Percentiles rank a stretch among this genome's conserved stretches.
Evolutionary conservation across 129 eudicot species (phyloP).

Genomic region (Erigeron canadensis): DNA sequence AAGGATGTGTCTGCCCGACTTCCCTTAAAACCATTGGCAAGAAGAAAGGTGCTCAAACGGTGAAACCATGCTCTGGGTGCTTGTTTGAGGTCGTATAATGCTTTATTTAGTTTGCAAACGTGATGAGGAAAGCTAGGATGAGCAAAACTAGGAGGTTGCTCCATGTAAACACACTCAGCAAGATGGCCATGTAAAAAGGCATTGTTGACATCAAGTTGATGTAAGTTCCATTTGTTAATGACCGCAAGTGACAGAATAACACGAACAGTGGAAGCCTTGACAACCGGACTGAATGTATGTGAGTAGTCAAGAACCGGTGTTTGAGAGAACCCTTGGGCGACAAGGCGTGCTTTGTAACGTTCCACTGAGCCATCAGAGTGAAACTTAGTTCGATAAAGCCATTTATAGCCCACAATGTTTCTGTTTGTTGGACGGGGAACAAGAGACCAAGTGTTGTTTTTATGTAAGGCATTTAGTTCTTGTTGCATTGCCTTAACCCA

Average conservation of each 20-base stretch:
- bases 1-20: slow-evolving; percentile 11
- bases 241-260: not conserved
- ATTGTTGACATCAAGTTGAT: not conserved
- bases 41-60: not conserved
- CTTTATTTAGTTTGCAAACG: slow-evolving; percentile 11
- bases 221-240: slow-evolving; percentile 13
- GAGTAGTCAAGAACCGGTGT: slow-evolving; percentile 7
- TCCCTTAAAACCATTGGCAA: not conserved
- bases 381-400: slow-evolving; percentile 21
- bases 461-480: slow-evolving; percentile 8
- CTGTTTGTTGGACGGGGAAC: slow-evolving; percentile 2
- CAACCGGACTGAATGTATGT: slow-evolving; percentile 16
- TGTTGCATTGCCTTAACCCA: slow-evolving; percentile 15
- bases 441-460: slow-evolving; percentile 19
- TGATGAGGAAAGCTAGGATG: slow-evolving; percentile 16
- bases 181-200: slow-evolving; percentile 7
- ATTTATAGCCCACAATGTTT: slow-evolving; percentile 14
- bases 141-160: slow-evolving; percentile 20
- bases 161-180: slow-evolving; percentile 15
- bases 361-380: slow-evolving; percentile 16
- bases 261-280: slow-evolving; percentile 11
- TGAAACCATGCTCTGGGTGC: slow-evolving; percentile 10
- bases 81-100: slow-evolving; percentile 7
- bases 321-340: slow-evolving; percentile 15
- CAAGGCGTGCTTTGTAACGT: slow-evolving; percentile 15